Base-by-base conservation (phyloP, 148 eudicot genomes). In the Rhododendron griersonianum region DNA sequence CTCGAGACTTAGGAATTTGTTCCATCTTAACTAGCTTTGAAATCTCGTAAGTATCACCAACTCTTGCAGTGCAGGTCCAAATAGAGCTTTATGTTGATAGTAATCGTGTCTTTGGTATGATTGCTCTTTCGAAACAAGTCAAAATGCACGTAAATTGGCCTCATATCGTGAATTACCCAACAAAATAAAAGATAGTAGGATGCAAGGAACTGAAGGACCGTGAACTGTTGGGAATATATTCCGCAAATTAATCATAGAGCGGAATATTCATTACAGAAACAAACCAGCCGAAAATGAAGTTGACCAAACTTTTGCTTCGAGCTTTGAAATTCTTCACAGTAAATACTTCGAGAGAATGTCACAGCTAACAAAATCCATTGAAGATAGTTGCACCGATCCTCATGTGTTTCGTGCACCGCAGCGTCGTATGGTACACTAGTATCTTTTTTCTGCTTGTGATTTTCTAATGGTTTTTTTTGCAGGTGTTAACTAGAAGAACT, bases 221-320 rank as follows among this genome's bases (percentile, higher is more conserved):
- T 28, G 5, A 71, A 35, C 19, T 35, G 35, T 71, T 71, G 76
- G 19, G 76, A 33, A 71, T 71, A 71, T 71, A 5, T 71, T 71
- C 76, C 76, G 3, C 76, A 30, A 14, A 71, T 30, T 30, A 30
- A 30, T 69, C 76, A 71, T 33, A 28, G 18, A 71, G 8, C 76
- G 19, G 76, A 55, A 16, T 75, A 16, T 75, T 81, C 41, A 33
- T 53, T 7, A 19, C 35, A 15, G 30, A 18, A 33, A 35, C 25
- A 14, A 14, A 81, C 67, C 41, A 59, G 41, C 8, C 5, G 51
- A 13, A 47, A 45, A 78, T 78, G 28, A 23, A 41, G 25, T 44
- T 78, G 74, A 67, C 74, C 78, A 44, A 44, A 63, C 23, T 65
- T 41, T n/a, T 44, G 76, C 84, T 61, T 83, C 53, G 13, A 63